Percentiles rank a stretch among this genome's conserved stretches.
Conservation (phyloP, 768 basidiomycete genomes). For the Kwoniella bestiolae region DNA sequence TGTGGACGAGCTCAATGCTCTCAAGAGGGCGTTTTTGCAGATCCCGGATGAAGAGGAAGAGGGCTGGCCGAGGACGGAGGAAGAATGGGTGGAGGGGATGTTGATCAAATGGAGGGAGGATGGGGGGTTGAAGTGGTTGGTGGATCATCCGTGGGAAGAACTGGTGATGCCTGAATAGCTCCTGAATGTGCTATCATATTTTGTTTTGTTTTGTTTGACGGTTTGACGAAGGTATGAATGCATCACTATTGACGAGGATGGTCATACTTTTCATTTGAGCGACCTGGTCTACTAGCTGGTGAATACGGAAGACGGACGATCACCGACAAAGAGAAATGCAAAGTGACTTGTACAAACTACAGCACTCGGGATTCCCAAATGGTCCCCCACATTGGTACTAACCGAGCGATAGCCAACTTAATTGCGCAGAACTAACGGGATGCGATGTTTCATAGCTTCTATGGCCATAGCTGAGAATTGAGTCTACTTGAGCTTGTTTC, state of each 20-base stretch:
- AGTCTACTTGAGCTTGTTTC: background rate
- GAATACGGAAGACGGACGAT: too few relatives aligned
- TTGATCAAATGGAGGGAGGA: background rate
- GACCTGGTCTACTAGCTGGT: too few relatives aligned
- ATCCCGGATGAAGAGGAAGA: background rate
- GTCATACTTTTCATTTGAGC: too few relatives aligned
- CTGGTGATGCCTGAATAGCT: background rate
- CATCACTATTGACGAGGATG: too few relatives aligned
- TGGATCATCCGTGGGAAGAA: background rate
- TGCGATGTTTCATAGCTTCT: background rate
- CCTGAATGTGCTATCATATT: too few relatives aligned
- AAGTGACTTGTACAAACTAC: background rate
- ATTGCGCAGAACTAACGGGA: background rate
- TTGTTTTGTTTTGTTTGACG: too few relatives aligned
- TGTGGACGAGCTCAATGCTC: background rate
- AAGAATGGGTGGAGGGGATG: constrained; percentile 8
- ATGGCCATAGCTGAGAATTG: background rate
- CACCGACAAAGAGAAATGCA: too few relatives aligned
- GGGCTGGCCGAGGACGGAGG: background rate
- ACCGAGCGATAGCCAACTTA: background rate
- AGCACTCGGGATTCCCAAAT: background rate
- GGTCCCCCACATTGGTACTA: background rate
- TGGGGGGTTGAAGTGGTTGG: background rate
- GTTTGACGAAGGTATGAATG: too few relatives aligned
- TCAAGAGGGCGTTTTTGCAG: background rate